Evolutionary conservation across 768 basidiomycete genomes (phyloP), one percentile per base, ranked within the genome.

Genomic region (Galerina marginata): DNA sequence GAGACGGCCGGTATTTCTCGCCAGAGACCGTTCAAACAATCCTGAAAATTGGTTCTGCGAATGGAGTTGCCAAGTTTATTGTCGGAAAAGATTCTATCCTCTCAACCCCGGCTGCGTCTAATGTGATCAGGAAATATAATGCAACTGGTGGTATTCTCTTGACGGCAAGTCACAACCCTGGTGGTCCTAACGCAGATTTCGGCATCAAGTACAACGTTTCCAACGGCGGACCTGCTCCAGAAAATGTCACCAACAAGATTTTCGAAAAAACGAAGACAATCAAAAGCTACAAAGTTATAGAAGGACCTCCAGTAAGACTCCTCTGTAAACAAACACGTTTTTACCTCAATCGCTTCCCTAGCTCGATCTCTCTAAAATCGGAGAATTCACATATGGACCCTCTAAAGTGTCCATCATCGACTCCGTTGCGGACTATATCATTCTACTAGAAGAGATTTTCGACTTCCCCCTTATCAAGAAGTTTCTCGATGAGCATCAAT

Each of bases 181-280:
- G 97, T 56, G 97, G 97, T 23, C 97, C 97, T n/a, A 85, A 94
- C 71, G 91, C 92, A 69, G 97, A 99, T 76, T 99, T 99, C 74
- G 97, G 97, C 49, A 98, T 99, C 86, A 99, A 99, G 78, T 99
- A 97, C 82, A 99, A 99, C 76, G 91, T 95, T 49, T 89, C 90
- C 40, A 99, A 99, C 68, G 97, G 97, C 61, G 97, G 97, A 3
- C 96, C 97, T 16, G 97, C 97, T 20, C 95, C 97, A 0, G 97
- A 99, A 78, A 87, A 82, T 70, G 89, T 99, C 59, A 99, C 97
- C n/a, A 83, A 99, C 79, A 90, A 88, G 78, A 99, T 99, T 64
- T 96, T 84, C 73, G 94, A 93, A 71, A 89, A 86, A 76, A 95
- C 94, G 56, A 96, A 93, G 84, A 85, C 85, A 12, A 93, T 99